Evolutionary conservation across 1,284 basidiomycete genomes (phyloP), one percentile per base, ranked within the genome.

Genomic region (Trichosporon coremiiforme): DNA sequence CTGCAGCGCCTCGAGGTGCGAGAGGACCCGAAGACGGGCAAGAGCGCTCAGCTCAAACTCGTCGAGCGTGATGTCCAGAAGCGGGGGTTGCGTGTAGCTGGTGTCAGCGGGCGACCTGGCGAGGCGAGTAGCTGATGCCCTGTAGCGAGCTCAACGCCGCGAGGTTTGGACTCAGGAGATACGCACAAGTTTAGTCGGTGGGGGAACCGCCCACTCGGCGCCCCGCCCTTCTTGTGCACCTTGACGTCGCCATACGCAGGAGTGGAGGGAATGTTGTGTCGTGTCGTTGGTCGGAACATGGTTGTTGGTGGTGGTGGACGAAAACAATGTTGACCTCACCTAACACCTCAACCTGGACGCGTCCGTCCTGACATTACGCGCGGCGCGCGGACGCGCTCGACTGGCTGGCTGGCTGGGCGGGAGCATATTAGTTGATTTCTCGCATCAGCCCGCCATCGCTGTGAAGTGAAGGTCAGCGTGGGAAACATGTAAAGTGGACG

Each of bases 21-120:
- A 92, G 7, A 99, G 87, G 20, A 99, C 89, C 80, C 77, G 78
- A 4, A 99, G 87, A 35, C 97, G 87, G 75, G 96, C 90, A 25
- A 99, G 87, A 0, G 96, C 97, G 81, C 89, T 94, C 2, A 87
- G 90, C 84, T 99, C 97, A 76, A 99, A 99, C 74, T 98, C 93
- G 79, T 99, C 97, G 22, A 99, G 87, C 1, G 95, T 96, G 35
- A 99, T 91, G 77, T 99, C 95, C 64, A 91, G 90, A 15, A 88
- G 80, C 6, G 96, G 96, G 13, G 95, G 93, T n/a, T 83, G 85
- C 73, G 93, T 89, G 79, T 99, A 98, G 84, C 93, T 95, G 73
- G 31, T 68, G 50, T 53, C 22, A 53, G 50, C 50, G 50, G 50
- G n/a, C 5, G 22, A 17, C 6, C n/a, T 4, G 50, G 50, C n/a